Evolutionary conservation across 2,329 filamentous ascomycete genomes (phyloP).

Genomic region (Torrubiella hemipterigena): DNA sequence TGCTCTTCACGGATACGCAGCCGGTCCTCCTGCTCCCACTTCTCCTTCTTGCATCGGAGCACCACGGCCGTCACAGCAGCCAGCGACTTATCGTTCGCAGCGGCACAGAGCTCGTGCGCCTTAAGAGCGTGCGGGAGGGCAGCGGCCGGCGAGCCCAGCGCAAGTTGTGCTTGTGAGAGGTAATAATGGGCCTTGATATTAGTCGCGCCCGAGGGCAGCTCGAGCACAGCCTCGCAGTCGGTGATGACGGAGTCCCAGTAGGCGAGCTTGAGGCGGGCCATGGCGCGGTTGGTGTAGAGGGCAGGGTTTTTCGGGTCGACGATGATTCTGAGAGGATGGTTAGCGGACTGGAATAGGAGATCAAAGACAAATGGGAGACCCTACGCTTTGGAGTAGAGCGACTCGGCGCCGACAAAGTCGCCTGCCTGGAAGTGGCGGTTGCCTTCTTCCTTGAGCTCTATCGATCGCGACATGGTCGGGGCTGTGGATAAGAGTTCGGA

Average conservation of each 20-base stretch:
- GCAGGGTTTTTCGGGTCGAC: constrained; percentile 65
- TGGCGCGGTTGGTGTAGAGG: constrained; percentile 82
- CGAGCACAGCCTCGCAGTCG: constrained; percentile 67
- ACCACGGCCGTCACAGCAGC: constrained; percentile 62
- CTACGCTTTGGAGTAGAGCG: constrained; percentile 60
- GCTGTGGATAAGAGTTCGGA: no score
- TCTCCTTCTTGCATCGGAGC: constrained; percentile 69
- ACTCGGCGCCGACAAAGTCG: constrained; percentile 55
- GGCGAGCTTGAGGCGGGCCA: constrained; percentile 64
- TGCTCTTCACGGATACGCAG: constrained; percentile 41
- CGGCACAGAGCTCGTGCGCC: constrained; percentile 61
- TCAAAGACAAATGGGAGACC: constrained; percentile 13
- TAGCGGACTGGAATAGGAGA: not conserved
- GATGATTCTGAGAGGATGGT: constrained; percentile 47
- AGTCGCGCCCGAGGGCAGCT: constrained; percentile 37
- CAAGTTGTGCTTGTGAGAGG: constrained; percentile 72
- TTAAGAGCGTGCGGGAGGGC: constrained; percentile 57
- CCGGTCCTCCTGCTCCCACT: constrained; percentile 68
- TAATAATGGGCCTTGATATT: constrained; percentile 79
- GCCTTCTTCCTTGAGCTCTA: constrained; percentile 42
- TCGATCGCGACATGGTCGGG: no score
- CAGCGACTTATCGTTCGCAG: constrained; percentile 52
- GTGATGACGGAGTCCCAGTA: constrained; percentile 63
- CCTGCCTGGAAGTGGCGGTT: constrained; percentile 53
- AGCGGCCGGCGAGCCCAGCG: constrained; percentile 50